phyloP scores from a whole-genome alignment of 163 green algal genomes.

The Smithsoniella earleae region DNA sequence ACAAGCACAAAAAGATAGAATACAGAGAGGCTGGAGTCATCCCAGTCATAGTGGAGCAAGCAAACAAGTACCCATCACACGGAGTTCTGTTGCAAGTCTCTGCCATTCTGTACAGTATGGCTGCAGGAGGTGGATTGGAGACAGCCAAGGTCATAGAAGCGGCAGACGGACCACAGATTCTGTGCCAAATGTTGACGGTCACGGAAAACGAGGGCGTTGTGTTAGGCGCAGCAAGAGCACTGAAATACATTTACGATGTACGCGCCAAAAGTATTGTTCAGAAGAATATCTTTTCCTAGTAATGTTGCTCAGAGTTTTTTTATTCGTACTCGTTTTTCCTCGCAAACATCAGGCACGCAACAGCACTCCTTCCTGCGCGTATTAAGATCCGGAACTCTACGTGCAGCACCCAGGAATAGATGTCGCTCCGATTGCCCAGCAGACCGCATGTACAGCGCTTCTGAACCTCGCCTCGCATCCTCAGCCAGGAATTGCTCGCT shows the following conservation, averaged over 20 bases:
- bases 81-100: slow-evolving; percentile 7
- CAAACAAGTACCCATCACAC: not conserved
- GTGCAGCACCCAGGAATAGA: not conserved
- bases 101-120: slow-evolving; percentile 30
- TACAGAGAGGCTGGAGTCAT: slow-evolving; percentile 5
- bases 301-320: no score
- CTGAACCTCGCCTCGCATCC: not conserved
- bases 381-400: no score
- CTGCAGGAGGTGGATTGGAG: slow-evolving; percentile 15
- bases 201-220: not conserved
- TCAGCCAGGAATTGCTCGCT: not conserved
- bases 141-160: not conserved
- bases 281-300: no score
- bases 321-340: no score
- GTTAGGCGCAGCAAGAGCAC: not conserved
- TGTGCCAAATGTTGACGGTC: not conserved
- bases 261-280: not conserved
- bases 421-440: not conserved
- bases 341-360: not conserved
- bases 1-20: slow-evolving; percentile 22
- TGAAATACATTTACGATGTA: not conserved
- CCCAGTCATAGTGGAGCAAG: not conserved
- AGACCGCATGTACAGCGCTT: not conserved
- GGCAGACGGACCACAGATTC: not conserved
- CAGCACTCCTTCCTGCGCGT: not conserved